Conservation (phyloP, 2,329 filamentous ascomycete genomes). For the Aschersonia sp. region DNA sequence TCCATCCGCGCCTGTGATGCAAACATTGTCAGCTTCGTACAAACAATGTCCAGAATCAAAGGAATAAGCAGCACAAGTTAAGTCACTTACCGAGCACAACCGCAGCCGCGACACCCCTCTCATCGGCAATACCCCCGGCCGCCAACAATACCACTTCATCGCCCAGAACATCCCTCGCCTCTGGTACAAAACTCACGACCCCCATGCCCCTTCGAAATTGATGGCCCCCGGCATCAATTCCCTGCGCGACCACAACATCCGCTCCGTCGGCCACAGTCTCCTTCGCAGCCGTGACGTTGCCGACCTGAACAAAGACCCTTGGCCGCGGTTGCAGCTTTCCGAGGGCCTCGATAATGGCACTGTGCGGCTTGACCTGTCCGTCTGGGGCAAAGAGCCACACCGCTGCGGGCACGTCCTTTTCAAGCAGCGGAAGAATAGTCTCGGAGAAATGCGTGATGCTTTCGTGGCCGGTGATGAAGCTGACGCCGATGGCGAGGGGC, state of each 20-base stretch:
- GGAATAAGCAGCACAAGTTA: not conserved
- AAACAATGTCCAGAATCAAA: too few relatives aligned
- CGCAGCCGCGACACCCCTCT: constrained; percentile 38
- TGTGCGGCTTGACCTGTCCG: constrained; percentile 22
- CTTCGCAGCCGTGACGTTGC: constrained; percentile 40
- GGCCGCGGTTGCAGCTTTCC: constrained; percentile 17
- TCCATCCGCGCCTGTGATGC: constrained; percentile 21
- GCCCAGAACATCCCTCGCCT: constrained; percentile 33
- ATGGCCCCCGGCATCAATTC: constrained; percentile 50
- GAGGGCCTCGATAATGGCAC: constrained; percentile 19
- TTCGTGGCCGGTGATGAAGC: constrained; percentile 41
- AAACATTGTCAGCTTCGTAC: too few relatives aligned
- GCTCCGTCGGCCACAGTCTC: constrained; percentile 31
- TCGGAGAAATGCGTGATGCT: constrained; percentile 22
- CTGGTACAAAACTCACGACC: constrained; percentile 41
- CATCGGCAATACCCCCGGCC: constrained; percentile 45
- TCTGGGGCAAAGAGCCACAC: constrained; percentile 55
- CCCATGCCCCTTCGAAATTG: constrained; percentile 39
- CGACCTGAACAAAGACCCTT: constrained; percentile 46
- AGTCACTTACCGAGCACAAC: constrained; percentile 33
- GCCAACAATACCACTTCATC: constrained; percentile 29
- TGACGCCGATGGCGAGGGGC: constrained; percentile 40
- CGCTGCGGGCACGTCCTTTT: constrained; percentile 37
- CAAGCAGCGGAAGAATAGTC: constrained; percentile 35
- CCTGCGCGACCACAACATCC: constrained; percentile 48